phyloP scores from a whole-genome alignment of 345 rosid genomes.

The Eucalyptus tenuipes region DNA sequence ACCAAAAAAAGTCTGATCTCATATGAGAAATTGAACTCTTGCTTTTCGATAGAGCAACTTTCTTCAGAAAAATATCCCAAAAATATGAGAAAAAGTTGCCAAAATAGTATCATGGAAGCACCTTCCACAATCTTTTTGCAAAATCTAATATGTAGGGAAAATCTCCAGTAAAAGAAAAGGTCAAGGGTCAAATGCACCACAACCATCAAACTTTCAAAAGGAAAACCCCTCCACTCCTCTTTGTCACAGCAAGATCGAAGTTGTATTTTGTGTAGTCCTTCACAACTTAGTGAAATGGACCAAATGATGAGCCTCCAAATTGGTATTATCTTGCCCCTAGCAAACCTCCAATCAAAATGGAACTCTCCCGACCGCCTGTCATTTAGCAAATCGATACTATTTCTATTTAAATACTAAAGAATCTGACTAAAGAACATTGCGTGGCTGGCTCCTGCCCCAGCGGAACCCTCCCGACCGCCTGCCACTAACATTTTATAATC shows the following conservation, averaged over 20 bases:
- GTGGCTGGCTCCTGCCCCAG: neutral
- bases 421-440: neutral
- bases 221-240: neutral
- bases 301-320: neutral
- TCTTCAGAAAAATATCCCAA: neutral
- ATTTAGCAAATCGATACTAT: neutral
- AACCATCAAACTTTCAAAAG: neutral
- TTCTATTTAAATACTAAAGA: neutral
- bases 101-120: neutral
- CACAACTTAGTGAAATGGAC: neutral
- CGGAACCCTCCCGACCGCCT: neutral
- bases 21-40: neutral
- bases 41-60: neutral
- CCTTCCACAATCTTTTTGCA: neutral
- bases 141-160: neutral
- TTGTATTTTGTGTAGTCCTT: neutral
- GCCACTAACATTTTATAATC: neutral
- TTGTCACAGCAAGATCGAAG: neutral
- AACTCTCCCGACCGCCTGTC: neutral
- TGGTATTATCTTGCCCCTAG: neutral
- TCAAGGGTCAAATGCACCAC: neutral
- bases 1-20: neutral
- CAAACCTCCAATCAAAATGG: neutral
- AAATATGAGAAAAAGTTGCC: neutral
- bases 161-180: neutral